These are phyloP conservation scores for Metschnikowia cerradonensis DNA, from an alignment of 805 yeast species.

Conservation along the genomic window DNA sequence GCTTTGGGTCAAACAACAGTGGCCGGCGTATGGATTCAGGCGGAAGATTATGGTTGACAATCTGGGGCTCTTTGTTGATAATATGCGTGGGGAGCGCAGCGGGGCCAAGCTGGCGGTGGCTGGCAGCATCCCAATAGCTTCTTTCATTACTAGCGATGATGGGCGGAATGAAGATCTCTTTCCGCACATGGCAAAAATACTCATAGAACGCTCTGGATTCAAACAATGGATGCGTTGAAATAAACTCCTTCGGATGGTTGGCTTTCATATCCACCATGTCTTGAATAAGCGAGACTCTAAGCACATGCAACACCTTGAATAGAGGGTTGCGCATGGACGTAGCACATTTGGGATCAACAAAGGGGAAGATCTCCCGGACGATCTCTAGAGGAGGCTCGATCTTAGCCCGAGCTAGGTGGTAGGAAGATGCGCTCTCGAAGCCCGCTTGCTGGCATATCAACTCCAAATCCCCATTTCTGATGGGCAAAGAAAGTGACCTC, in stretches of 20 bases:
- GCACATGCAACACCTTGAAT: conserved; percentile 10
- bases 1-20: background rate
- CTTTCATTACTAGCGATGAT: background rate
- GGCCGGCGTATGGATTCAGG: background rate
- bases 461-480: conserved; percentile 14
- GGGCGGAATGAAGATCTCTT: background rate
- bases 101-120: background rate
- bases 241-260: conserved; percentile 22
- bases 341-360: conserved; percentile 16
- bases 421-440: conserved; percentile 17
- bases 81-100: background rate
- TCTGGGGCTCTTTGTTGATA: background rate
- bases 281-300: conserved; percentile 25
- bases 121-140: background rate
- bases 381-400: conserved; percentile 26
- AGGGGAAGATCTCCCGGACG: conserved; percentile 27
- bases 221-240: conserved; percentile 25
- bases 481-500: background rate
- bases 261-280: conserved; percentile 27
- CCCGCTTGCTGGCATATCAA: conserved; percentile 21
- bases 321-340: conserved; percentile 15
- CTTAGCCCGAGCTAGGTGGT: conserved; percentile 17
- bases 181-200: conserved; percentile 10
- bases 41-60: background rate
- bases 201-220: conserved; percentile 16